These are phyloP conservation scores for Collybia sordida DNA, from an alignment of 768 basidiomycete genomes.

Conservation along the genomic window DNA sequence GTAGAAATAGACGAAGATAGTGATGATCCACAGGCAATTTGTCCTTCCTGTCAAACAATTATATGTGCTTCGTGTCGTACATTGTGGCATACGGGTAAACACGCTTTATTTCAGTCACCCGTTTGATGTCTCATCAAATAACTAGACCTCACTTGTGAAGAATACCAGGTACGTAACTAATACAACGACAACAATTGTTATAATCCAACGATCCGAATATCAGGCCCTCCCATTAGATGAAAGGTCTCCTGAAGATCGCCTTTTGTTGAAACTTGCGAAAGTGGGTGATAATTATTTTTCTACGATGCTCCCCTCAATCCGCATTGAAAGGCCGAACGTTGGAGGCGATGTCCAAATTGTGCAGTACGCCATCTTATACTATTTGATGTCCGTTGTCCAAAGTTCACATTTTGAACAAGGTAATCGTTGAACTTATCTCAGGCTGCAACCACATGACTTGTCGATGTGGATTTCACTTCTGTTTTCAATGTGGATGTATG, in stretches of 20 bases:
- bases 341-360: conserved; percentile 38
- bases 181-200: neutral
- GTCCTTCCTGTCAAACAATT: conserved; percentile 29
- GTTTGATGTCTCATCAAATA: neutral
- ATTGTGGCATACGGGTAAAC: conserved; percentile 32
- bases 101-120: neutral
- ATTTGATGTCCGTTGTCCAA: neutral
- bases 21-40: conserved; percentile 29
- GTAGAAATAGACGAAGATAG: conserved; percentile 32
- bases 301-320: neutral
- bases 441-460: conserved; percentile 44
- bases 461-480: conserved; percentile 38
- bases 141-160: conserved; percentile 6
- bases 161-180: conserved; percentile 11
- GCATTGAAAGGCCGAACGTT: conserved; percentile 28
- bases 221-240: conserved; percentile 36
- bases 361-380: conserved; percentile 9
- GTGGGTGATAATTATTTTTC: conserved; percentile 7
- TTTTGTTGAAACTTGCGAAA: conserved; percentile 31
- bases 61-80: conserved; percentile 35
- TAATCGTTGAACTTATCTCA: conserved; percentile 22
- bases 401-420: conserved; percentile 9
- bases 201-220: neutral
- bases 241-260: conserved; percentile 36
- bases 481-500: conserved; percentile 40